Evolutionary conservation across 139 green algal genomes (phyloP).

Genomic region (Micractinium conductrix): DNA sequence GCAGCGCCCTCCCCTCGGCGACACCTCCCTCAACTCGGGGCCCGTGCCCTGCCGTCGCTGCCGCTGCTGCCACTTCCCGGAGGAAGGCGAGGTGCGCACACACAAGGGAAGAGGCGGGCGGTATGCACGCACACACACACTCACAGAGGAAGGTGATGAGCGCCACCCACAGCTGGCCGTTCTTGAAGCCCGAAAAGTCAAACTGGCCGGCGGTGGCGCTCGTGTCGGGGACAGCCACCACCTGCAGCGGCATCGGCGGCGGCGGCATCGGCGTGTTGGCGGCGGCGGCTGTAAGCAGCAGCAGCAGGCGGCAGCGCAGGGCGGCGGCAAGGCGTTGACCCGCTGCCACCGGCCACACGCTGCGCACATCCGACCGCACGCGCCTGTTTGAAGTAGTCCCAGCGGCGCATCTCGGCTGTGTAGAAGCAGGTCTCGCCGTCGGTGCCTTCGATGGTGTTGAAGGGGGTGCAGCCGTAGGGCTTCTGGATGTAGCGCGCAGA

Average conservation of each 20-base stretch:
- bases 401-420: conserved; percentile 42
- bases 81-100: too few relatives aligned
- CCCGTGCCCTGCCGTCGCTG: too few relatives aligned
- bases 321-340: too few relatives aligned
- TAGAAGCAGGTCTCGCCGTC: conserved; percentile 34
- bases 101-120: background rate
- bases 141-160: conserved; percentile 77
- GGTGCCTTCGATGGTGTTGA: conserved; percentile 2
- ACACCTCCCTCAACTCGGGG: too few relatives aligned
- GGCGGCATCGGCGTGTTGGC: too few relatives aligned
- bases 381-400: conserved; percentile 74
- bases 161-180: conserved; percentile 67
- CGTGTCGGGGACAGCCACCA: conserved; percentile 55
- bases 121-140: background rate
- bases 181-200: conserved; percentile 56
- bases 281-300: too few relatives aligned
- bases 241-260: too few relatives aligned
- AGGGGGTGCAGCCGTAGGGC: conserved; percentile 8
- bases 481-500: conserved; percentile 54
- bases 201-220: conserved; percentile 47
- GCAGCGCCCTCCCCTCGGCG: too few relatives aligned
- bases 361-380: too few relatives aligned
- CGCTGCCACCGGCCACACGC: too few relatives aligned
- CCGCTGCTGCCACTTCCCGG: too few relatives aligned
- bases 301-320: too few relatives aligned